Evolutionary conservation across 139 green algal genomes (phyloP), one percentile per base, ranked within the genome.

Genomic region (Chlamydomonas urium): DNA sequence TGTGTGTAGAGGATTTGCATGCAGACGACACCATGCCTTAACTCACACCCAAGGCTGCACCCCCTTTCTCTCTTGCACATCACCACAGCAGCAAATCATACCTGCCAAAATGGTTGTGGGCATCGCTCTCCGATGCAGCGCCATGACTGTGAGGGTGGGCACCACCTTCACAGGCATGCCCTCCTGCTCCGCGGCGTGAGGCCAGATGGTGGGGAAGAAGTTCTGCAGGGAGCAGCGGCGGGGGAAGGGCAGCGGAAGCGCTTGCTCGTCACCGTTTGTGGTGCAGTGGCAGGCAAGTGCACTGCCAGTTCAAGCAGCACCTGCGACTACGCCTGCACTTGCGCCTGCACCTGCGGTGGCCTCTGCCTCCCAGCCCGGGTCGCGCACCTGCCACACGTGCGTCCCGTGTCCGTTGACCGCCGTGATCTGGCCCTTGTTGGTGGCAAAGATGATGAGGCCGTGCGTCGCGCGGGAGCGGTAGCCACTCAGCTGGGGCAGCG

Each of bases 401-500:
- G 77, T 37, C 1, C 91, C 90, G 5, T 65, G 45, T 0, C 66
- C 53, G 53, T 82, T 74, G 58, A 93, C 88, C 1, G 87, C 85
- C 0, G 85, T 93, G 10, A 97, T 47, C 61, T 93, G 85, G 2
- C 93, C 93, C 36, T 82, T 80, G 75, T 81, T 93, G 76, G 82
- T 95, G 14, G 94, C 65, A 70, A 94, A 93, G 1, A 93, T 81
- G 0, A 85, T 61, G 14, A 90, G 61, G 75, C 81, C 72, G 79
- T 82, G 66, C 34, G 79, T 68, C 76, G 38, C 36, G 73, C 47
- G 21, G 8, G 70, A 71, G 67, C 85, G 80, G 29, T 81, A 79
- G 3, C 88, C 86, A 4, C 17, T 57, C 33, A 78, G 65, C 32
- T 81, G 75, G 1, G 88, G 83, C 50, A 92, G 53, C 0, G 92